Base-by-base conservation (phyloP, 768 basidiomycete species). In the Rhodotorula diobovata region DNA sequence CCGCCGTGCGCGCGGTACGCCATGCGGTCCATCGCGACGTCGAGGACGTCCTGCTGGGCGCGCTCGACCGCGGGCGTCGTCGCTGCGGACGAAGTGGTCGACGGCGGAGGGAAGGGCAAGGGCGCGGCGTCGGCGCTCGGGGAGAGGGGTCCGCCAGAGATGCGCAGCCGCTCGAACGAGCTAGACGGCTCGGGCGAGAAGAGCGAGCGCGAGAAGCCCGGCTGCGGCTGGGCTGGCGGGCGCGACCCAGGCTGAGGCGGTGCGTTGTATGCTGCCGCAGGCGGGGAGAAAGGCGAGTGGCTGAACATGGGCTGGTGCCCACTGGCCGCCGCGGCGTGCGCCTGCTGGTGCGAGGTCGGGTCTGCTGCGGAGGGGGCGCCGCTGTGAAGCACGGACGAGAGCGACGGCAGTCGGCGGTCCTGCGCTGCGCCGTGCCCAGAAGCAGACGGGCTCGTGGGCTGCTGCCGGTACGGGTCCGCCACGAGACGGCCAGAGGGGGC, bases 161-260 rank as follows among this genome's bases (percentile, higher is more conserved):
- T 74, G 35, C 69, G 58, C 15, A 74, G 56, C 7, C 69, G 69
- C 43, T 70, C 66, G 62, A 74, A 74, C 1, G 70, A 71, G 10
- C 50, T 58, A 4, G 70, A 57, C 15, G 70, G 70, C 30, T 66
- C 65, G n/a, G 70, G 70, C 8, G 70, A 71, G 35, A 71, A 60
- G 41, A 68, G 21, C 14, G 61, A 45, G 46, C 65, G 66, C 32
- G 55, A 43, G 51, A 66, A 62, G 2, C 28, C 4, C 4, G 63
- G 63, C 4, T 30, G 12, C 9, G n/a, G 21, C 6, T 43, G 35
- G 20, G 34, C 23, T 4, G 45, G 21, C 46, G 30, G 8, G 3
- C 43, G 37, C 18, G 20, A 16, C 3, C 41, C 41, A 2, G 18
- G 8, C 5, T 5, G 41, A 8, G 53, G 5, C 4, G 55, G 35